phyloP scores from a whole-genome alignment of 257 asterid species.

The Petunia secreta region DNA sequence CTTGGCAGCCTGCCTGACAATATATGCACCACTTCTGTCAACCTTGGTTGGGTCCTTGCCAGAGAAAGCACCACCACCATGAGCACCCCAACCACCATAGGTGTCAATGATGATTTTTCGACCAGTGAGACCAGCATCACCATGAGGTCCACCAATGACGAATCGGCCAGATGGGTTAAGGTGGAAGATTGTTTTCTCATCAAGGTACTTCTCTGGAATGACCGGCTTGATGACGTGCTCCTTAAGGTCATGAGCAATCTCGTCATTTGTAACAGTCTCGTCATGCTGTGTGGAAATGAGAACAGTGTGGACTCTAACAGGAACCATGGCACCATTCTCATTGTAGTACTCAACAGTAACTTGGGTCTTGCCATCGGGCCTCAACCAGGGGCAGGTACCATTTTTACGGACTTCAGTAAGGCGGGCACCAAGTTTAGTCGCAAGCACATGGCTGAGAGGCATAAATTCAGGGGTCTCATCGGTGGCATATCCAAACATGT shows the following conservation, averaged over 20 bases:
- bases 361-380: background rate
- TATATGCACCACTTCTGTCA: background rate
- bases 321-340: background rate
- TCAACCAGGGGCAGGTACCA: background rate
- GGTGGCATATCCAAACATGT: background rate
- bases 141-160: background rate
- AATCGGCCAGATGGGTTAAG: background rate
- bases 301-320: background rate
- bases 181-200: background rate
- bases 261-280: background rate
- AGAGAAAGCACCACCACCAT: background rate
- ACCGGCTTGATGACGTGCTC: background rate
- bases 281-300: background rate
- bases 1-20: background rate
- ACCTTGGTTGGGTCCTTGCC: background rate
- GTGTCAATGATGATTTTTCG: background rate
- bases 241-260: background rate
- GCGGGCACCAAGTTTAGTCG: background rate
- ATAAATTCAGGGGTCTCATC: background rate
- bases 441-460: background rate
- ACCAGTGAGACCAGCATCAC: background rate
- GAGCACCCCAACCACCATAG: constrained; percentile 1
- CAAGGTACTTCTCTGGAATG: background rate
- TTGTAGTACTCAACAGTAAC: background rate
- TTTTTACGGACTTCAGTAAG: background rate